Evolutionary conservation across 1,284 basidiomycete species (phyloP), one percentile per base, ranked within the genome.

Genomic region (Fistulina hepatica): DNA sequence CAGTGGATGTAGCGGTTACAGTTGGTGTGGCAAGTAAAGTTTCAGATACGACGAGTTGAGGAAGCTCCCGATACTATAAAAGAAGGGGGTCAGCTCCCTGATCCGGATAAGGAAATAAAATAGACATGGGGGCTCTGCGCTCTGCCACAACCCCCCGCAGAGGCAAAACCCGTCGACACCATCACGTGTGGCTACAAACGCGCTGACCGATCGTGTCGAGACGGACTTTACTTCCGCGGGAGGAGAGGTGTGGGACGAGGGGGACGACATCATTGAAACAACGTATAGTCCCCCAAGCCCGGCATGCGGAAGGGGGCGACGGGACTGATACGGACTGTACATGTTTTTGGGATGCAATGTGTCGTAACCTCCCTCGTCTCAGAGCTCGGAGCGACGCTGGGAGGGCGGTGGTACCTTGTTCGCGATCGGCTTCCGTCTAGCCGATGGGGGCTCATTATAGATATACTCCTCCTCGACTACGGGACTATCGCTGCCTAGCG

Each of bases 321-420:
- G 53, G 50, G 58, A 65, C 59, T 65, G 65, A 68, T 75, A 79
- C 78, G 73, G 73, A 82, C 79, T 77, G 64, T 70, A 76, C 64
- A 71, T 58, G 59, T 61, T 61, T 60, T n/a, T n/a, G n/a, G n/a
- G n/a, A n/a, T n/a, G n/a, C n/a, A 52, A 52, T 50, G 59, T 63
- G 59, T 65, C 54, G 57, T 63, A n/a, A 62, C 73, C 80, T 75
- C 80, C 81, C 80, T 84, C 82, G 81, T 82, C 82, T 83, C 79
- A 85, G 71, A 84, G 77, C 78, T 83, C 81, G 64, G 80, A 78
- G 71, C 79, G 81, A 72, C 81, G 80, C 64, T 72, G 71, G 65
- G 70, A 60, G 60, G 77, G 75, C 63, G 77, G 72, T 60, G 78
- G 70, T 86, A 85, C 83, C 83, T 86, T 88, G 76, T n/a, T n/a